Base-by-base conservation (phyloP, 768 basidiomycete species). In the Sporobolomyces pararoseus region DNA sequence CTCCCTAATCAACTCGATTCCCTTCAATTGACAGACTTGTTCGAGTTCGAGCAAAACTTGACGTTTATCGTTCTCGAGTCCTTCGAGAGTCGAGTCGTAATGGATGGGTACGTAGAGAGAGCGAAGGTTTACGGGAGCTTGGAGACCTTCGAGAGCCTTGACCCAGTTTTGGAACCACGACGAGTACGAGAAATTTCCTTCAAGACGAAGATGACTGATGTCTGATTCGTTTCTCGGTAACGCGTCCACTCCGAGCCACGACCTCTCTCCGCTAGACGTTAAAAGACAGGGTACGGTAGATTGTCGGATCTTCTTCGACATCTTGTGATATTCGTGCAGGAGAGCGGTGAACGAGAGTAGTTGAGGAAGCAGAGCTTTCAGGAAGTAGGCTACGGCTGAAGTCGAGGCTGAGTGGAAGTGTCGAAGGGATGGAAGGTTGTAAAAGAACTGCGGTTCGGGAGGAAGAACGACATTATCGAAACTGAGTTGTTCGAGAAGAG, bases 331-430 rank as follows among this genome's bases (percentile, higher is more conserved):
- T 21, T 50, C 49, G 7, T 50, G 7, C 13, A 50, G 49, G n/a
- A 7, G 49, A n/a, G n/a, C 27, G 23, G 10, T 23, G 49, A 23
- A 50, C 49, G 49, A 50, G 10, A 27, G 13, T 9, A 50, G 49
- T 50, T 50, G 49, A 50, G 49, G 49, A 21, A 50, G 19, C 9
- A 50, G 49, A 50, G 49, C 49, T 9, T 50, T n/a, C 13, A 21
- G 49, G 7, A 50, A 50, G 49, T 50, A 50, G 49, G 10, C n/a
- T 21, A 21, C 49, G 49, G 49, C 10, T 27, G 19, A 21, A 27
- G 49, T 50, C 49, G 49, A 50, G n/a, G n/a, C n/a, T n/a, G n/a
- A n/a, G n/a, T n/a, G n/a, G 10, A 50, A 50, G 49, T 50, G 49
- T 10, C 49, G 49, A n/a, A 50, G 49, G 10, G 49, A 21, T 10